Conservation (phyloP, 805 yeast genomes). For the Hemisphaericaspora nanyangensis region DNA sequence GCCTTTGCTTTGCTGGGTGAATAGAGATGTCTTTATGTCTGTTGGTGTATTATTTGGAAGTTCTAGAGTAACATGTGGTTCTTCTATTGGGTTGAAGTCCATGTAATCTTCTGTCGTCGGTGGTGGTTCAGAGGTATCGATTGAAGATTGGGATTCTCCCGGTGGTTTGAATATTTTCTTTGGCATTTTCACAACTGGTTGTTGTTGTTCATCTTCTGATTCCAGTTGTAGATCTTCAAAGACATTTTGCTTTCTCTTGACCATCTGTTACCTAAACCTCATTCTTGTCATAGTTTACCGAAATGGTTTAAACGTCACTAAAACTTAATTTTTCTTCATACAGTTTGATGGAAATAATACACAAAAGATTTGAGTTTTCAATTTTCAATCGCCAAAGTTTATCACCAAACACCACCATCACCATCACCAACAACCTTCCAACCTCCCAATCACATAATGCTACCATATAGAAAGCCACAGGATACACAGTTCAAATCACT, state of each 20-base stretch:
- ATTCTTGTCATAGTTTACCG: background rate
- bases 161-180: slow-evolving; percentile 6
- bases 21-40: slow-evolving; percentile 6
- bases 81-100: slow-evolving; percentile 6
- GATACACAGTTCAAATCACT: slow-evolving; percentile 27
- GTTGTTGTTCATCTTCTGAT: slow-evolving; percentile 1
- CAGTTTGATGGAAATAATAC: no score
- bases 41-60: background rate
- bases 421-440: no score
- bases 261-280: background rate
- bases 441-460: no score
- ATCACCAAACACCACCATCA: no score
- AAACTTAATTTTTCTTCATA: no score
- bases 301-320: no score
- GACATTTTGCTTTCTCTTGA: slow-evolving; percentile 2
- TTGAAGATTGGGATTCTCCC: background rate
- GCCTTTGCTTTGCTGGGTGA: slow-evolving; percentile 1
- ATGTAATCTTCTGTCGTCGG: slow-evolving; percentile 10
- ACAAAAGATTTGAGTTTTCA: no score
- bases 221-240: background rate
- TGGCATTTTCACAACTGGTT: background rate
- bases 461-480: slow-evolving; percentile 21
- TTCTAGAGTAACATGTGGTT: no score
- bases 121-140: background rate
- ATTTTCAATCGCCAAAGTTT: no score